These are phyloP conservation scores for Lentinula sp. DNA, from an alignment of 768 basidiomycete species.

Conservation along the genomic window DNA sequence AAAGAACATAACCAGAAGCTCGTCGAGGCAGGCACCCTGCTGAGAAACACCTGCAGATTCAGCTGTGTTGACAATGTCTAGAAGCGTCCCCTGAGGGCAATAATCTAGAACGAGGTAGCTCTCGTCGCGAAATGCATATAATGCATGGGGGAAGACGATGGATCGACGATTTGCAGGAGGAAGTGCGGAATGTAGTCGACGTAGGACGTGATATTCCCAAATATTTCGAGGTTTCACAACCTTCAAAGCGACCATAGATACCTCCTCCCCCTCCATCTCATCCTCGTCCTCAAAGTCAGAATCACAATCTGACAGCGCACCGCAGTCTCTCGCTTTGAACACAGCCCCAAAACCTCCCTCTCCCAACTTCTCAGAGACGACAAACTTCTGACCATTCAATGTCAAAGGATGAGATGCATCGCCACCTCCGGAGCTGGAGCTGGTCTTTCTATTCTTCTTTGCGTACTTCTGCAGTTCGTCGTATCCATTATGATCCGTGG, in stretches of 20 bases:
- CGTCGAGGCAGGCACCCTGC: constrained; percentile 80
- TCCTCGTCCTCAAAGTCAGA: constrained; percentile 51
- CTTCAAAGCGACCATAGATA: constrained; percentile 77
- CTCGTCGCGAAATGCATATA: constrained; percentile 87
- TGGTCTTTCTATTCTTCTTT: constrained; percentile 39
- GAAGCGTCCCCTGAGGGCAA: constrained; percentile 86
- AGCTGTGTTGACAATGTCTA: constrained; percentile 88
- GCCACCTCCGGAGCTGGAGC: constrained; percentile 26
- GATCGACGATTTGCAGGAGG: constrained; percentile 53
- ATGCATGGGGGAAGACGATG: constrained; percentile 67
- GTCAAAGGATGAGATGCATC: constrained; percentile 44
- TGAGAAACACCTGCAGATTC: constrained; percentile 69
- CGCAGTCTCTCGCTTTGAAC: constrained; percentile 72
- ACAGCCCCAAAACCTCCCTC: constrained; percentile 97
- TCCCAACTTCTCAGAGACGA: constrained; percentile 82
- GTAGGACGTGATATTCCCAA: constrained; percentile 91
- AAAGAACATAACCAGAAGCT: constrained; percentile 94
- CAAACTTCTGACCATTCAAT: constrained; percentile 61
- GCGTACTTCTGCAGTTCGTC: constrained; percentile 71
- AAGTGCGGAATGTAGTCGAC: constrained; percentile 69
- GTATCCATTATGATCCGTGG: constrained; percentile 51
- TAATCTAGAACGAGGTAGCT: constrained; percentile 85
- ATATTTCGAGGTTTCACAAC: constrained; percentile 82
- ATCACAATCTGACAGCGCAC: constrained; percentile 32
- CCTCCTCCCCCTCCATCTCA: constrained; percentile 41